Evolutionary conservation across 257 asterid genomes (phyloP), one percentile per base, ranked within the genome.

Genomic region (Solanum habrochaites): DNA sequence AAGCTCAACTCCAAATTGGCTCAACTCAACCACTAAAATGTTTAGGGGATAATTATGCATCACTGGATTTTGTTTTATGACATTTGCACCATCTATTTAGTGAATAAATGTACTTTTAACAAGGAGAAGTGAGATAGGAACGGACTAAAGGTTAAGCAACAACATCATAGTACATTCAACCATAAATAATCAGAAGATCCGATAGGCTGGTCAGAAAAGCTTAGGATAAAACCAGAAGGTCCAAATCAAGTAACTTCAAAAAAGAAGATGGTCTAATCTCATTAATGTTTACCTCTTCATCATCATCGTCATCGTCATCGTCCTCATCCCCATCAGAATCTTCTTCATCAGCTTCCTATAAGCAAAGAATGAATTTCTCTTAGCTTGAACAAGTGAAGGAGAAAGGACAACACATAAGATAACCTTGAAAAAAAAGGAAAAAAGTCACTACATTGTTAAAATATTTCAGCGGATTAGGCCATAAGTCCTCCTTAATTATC

Each of bases 381-480:
- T 43, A 86, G 88, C 66, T 43, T 25, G 56, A 87, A 85, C 42
- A 90, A 62, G 43, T 32, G 39, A 52, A 75, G 23, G 47, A 23
- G 35, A 84, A 32, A 29, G 49, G 71, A 47, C 4, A 85, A 62
- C 12, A 72, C 60, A 83, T 83, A 45, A 23, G 29, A 67, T 11
- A 45, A 49, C 18, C 45, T 31, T 67, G 45, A 80, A 42, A 58
- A 82, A 31, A 25, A 37, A 80, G 64, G 27, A 27, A 86, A 66
- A 27, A 81, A 40, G 20, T 89, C 89, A 91, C 93, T 90, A 91
- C 96, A 85, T 71, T 87, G 89, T 89, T 86, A 31, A 91, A 86
- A 86, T 89, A 90, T 87, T 88, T 90, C 35, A 93, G 87, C 35
- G 95, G 94, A 89, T 91, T 91, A 37, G 93, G 92, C 95, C 96